Evolutionary conservation across 805 yeast genomes (phyloP).

Genomic region (Cephaloascus fragrans): DNA sequence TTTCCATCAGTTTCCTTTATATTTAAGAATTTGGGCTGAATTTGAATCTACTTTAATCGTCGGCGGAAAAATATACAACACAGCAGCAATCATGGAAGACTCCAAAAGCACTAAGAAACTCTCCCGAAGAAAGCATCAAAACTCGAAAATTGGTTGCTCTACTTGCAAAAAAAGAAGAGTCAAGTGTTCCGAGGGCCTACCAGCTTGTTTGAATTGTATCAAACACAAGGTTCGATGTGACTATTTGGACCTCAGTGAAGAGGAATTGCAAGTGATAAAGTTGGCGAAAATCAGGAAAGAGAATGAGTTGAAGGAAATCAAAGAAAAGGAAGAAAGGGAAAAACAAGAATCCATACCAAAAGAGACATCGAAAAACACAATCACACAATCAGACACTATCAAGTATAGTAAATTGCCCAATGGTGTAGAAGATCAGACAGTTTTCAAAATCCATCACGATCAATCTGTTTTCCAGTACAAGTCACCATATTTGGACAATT

Average conservation of each 20-base stretch:
- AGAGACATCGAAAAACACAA: neutral
- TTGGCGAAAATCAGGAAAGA: slow-evolving; percentile 1
- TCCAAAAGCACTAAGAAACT: neutral
- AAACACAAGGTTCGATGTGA: slow-evolving; percentile 30
- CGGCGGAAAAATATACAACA: too few species aligned
- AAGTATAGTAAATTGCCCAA: neutral
- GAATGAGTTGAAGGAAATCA: neutral
- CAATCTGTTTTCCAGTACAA: neutral
- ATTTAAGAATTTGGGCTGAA: too few species aligned
- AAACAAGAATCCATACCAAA: neutral
- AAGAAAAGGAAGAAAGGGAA: neutral
- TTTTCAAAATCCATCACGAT: neutral
- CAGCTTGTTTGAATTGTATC: slow-evolving; percentile 27
- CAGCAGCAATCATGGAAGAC: neutral
- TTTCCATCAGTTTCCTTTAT: too few species aligned
- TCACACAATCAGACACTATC: neutral
- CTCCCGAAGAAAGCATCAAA: slow-evolving; percentile 13
- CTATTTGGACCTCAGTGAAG: slow-evolving; percentile 22
- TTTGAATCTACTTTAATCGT: too few species aligned
- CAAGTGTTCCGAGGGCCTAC: slow-evolving; percentile 34
- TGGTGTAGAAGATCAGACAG: neutral
- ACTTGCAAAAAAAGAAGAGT: slow-evolving; percentile 41
- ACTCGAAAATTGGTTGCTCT: slow-evolving; percentile 34
- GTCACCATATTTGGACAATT: neutral
- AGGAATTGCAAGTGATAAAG: slow-evolving; percentile 17